Evolutionary conservation across 306 rosid species (phyloP), one percentile per base, ranked within the genome.

Genomic region (Abrus pulchellus): DNA sequence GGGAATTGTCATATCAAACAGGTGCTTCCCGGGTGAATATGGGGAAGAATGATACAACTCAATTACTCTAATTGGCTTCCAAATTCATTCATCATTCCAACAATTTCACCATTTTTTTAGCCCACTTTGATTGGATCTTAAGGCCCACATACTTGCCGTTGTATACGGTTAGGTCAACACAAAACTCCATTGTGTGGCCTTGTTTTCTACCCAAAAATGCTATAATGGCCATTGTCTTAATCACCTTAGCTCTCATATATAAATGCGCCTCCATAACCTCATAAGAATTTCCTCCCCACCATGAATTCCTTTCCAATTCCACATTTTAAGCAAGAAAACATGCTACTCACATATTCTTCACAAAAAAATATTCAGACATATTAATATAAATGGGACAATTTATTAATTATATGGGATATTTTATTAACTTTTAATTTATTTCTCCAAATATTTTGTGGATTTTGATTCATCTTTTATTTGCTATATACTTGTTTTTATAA

Each of bases 61-160:
- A 7, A 55, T 57, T 29, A 0, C 12, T 56, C 62, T 28, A 55
- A 56, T 29, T 5, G 2, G 36, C 54, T 67, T 67, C 54, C 8
- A 44, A 43, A 67, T 67, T 11, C 72, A 43, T 12, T 44, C n/a
- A 12, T 62, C 68, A 2, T 7, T 1, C 41, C 43, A 68, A 68
- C 11, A 45, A 9, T 5, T 9, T 28, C 74, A 5, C 12, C 32
- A 1, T 20, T 56, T 56, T 12, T 41, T 32, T 52, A 72, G 76
- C 36, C 76, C 76, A 36, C 34, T 13, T 52, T 53, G 9, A 72
- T 52, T 72, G 63, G 76, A 72, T 52, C 63, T n/a, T 14, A 8
- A 72, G 76, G 76, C 76, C 76, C 76, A 72, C 64, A 72, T 36
- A 14, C 66, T 60, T 60, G 41, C 44, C 27, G 43, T 61, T 32